Evolutionary conservation across 208 protist genomes (phyloP).

Genomic region (Trichomonas vaginalis): DNA sequence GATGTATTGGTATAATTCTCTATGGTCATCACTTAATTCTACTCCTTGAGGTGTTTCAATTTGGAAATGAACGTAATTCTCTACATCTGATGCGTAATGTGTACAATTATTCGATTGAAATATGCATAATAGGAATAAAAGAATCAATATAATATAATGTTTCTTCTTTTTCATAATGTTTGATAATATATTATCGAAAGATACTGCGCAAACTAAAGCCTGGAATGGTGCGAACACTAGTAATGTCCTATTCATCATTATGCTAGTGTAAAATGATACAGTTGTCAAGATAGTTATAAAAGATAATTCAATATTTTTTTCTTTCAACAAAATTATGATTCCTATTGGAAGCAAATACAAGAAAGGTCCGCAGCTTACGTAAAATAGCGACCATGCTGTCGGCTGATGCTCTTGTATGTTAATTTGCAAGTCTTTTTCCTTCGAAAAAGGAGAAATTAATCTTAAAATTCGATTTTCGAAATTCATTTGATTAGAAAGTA

Average conservation of each 20-base stretch:
- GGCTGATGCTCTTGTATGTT: neutral
- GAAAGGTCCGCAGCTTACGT: neutral
- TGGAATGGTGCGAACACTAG: neutral
- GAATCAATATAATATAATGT: neutral
- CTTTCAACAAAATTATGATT: neutral
- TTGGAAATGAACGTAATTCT: constrained; percentile 57
- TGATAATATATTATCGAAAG: neutral
- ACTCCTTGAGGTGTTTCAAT: constrained; percentile 44
- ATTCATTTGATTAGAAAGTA: neutral
- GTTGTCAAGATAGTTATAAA: neutral
- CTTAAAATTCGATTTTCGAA: neutral
- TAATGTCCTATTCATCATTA: neutral
- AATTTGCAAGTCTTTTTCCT: neutral
- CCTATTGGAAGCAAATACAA: neutral
- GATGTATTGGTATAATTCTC: constrained; percentile 82
- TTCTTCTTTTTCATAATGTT: neutral
- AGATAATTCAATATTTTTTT: neutral
- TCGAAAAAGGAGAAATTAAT: neutral
- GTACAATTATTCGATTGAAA: constrained; percentile 40
- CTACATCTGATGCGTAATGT: constrained; percentile 62
- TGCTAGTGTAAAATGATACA: neutral
- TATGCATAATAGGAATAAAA: neutral
- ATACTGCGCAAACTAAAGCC: neutral
- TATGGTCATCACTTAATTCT: constrained; percentile 81
- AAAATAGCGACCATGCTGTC: neutral